Percentiles rank a stretch among this genome's conserved stretches.
phyloP scores from a whole-genome alignment of 257 asterid genomes.

The Parsonsia alboflavescens region DNA sequence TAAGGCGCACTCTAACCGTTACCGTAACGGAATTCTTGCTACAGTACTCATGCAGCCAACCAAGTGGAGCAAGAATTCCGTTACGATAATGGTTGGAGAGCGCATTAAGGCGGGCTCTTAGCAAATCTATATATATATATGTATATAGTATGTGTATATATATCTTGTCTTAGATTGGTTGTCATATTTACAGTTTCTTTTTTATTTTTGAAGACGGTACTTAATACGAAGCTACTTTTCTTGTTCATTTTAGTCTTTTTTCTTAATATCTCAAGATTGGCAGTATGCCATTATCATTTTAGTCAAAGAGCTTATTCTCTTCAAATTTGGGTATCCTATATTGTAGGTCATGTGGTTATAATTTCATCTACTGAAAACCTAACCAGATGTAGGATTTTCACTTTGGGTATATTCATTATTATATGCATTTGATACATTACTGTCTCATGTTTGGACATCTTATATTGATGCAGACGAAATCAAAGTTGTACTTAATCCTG shows the following conservation, averaged over 20 bases:
- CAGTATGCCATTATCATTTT: neutral
- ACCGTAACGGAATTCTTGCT: too few species aligned
- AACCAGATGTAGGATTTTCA: neutral
- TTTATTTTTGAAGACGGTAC: neutral
- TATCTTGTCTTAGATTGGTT: too few species aligned
- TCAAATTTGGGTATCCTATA: neutral
- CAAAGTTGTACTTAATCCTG: slow-evolving; percentile 77
- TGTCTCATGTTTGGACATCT: neutral
- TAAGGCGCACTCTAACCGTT: too few species aligned
- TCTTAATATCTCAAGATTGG: neutral
- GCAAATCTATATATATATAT: too few species aligned
- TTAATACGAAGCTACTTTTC: neutral
- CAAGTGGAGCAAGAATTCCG: too few species aligned
- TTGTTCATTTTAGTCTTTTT: neutral
- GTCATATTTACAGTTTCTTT: neutral
- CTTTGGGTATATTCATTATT: neutral
- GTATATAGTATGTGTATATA: too few species aligned
- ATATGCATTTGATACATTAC: neutral
- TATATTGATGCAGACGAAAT: slow-evolving; percentile 52
- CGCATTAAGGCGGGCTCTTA: too few species aligned
- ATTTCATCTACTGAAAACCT: neutral
- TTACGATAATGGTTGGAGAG: too few species aligned
- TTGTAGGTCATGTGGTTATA: neutral
- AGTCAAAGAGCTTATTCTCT: neutral
- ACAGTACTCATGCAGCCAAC: too few species aligned